Evolutionary conservation across 1,284 basidiomycete genomes (phyloP).

Genomic region (Neotropicomus parvogracilis): DNA sequence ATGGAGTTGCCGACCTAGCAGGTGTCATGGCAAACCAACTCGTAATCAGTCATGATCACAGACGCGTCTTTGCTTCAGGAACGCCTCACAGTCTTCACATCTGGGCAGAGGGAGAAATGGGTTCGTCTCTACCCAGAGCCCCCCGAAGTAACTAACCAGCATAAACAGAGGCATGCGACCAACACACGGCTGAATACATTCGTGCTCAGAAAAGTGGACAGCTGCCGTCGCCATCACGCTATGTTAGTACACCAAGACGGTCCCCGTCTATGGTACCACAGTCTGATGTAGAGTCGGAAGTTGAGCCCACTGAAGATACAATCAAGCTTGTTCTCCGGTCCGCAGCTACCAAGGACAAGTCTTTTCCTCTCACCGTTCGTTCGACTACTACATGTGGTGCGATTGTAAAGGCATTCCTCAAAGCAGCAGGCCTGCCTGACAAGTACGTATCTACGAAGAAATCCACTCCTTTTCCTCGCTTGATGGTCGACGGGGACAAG

Average conservation of each 20-base stretch:
- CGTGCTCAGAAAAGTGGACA: constrained; percentile 39
- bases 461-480: constrained; percentile 38
- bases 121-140: constrained; percentile 37
- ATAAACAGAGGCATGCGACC: constrained; percentile 58
- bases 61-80: constrained; percentile 61
- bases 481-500: constrained; percentile 68
- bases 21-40: constrained; percentile 47
- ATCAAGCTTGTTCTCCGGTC: constrained; percentile 67
- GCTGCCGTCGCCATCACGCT: constrained; percentile 25
- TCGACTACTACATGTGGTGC: constrained; percentile 69
- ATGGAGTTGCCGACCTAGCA: constrained; percentile 58
- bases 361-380: constrained; percentile 63
- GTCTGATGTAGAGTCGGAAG: constrained; percentile 41
- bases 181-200: constrained; percentile 57
- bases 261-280: constrained; percentile 22
- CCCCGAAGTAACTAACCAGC: constrained; percentile 9
- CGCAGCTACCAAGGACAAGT: constrained; percentile 41
- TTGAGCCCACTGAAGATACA: constrained; percentile 41
- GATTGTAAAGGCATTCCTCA: constrained; percentile 68
- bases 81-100: constrained; percentile 62
- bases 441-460: too few species aligned
- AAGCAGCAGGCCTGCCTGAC: constrained; percentile 54
- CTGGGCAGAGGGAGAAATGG: constrained; percentile 62
- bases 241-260: constrained; percentile 6
- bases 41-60: constrained; percentile 55